Base-by-base conservation (phyloP, 192 early-diverging fungal species). In the Coemansia sp. region DNA sequence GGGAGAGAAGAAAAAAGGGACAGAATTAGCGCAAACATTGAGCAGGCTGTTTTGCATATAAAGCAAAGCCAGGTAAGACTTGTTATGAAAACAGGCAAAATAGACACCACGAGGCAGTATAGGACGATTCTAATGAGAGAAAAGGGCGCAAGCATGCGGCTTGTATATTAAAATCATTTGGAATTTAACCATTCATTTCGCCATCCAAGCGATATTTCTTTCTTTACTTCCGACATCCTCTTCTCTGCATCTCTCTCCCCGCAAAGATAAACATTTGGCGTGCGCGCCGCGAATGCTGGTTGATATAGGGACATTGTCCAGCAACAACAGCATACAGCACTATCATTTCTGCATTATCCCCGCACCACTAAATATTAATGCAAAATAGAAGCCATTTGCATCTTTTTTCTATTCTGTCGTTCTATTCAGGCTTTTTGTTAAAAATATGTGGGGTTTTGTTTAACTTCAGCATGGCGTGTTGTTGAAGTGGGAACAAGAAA, bases 41-140 rank as follows among this genome's bases (percentile, higher is more conserved):
- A 41, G 52, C 52, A 54, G 52, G 1, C 52, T 54, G 52, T 54
- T 26, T 54, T 54, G 15, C 19, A 54, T 54, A 54, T 54, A 54
- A 54, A 26, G 52, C 52, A 6, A 54, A 54, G 26, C 52, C 52
- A 54, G 52, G 11, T 9, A 21, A 54, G 52, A 4, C 32, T 32
- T 32, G 32, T 9, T 26, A 54, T 54, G 3, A 9, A 7, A 54
- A 5, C 10, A 54, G 52, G 16, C 7, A 26, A 11, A 54, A 54
- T 54, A 10, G 23, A 18, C n/a, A 1, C 52, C 52, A 54, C 52
- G 52, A 54, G 52, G 52, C 13, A 54, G 9, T 23, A 26, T 26
- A 54, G 6, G 9, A 19, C 2, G 5, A 11, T 54, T 9, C 52
- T 54, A 11, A 23, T 23, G 8, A 54, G 19, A 54, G 26, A 23